These are phyloP conservation scores for Fusarium praegraminearum DNA, from an alignment of 2,329 filamentous ascomycete species.

Conservation along the genomic window DNA sequence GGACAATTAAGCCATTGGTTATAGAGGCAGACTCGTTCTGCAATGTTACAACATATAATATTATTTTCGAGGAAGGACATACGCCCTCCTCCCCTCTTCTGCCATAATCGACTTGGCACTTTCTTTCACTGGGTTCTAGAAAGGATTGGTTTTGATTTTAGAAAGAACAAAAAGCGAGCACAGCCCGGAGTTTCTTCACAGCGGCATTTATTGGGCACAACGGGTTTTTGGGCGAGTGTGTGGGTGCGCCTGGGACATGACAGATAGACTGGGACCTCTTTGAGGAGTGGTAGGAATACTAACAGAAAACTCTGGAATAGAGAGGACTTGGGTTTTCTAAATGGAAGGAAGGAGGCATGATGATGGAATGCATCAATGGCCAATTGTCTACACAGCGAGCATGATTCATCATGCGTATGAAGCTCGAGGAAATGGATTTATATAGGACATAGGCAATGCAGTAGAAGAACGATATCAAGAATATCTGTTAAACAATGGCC, in stretches of 20 bases:
- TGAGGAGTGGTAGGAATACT: neutral
- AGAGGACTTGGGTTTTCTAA: neutral
- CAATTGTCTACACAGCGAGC: neutral
- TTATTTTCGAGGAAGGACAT: slow-evolving; percentile 5
- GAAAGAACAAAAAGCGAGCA: slow-evolving; percentile 36
- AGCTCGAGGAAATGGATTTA: neutral
- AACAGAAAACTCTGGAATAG: neutral
- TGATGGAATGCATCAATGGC: neutral
- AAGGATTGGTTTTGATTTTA: slow-evolving; percentile 25
- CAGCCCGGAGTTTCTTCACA: slow-evolving; percentile 42
- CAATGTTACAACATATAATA: slow-evolving; percentile 32
- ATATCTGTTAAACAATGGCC: neutral
- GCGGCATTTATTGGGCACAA: slow-evolving; percentile 23
- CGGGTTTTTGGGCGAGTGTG: slow-evolving; percentile 1
- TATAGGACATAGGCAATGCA: neutral
- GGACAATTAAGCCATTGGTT: neutral
- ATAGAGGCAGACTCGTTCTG: slow-evolving; percentile 16
- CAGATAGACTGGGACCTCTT: neutral
- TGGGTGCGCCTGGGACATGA: neutral
- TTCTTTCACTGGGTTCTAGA: slow-evolving; percentile 19
- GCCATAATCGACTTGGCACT: slow-evolving; percentile 14
- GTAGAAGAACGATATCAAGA: neutral
- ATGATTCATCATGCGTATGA: neutral
- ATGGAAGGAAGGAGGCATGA: neutral
- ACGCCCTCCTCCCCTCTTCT: slow-evolving; percentile 4